Base-by-base conservation (phyloP, 768 basidiomycete genomes). In the Sarcomyxa edulis region DNA sequence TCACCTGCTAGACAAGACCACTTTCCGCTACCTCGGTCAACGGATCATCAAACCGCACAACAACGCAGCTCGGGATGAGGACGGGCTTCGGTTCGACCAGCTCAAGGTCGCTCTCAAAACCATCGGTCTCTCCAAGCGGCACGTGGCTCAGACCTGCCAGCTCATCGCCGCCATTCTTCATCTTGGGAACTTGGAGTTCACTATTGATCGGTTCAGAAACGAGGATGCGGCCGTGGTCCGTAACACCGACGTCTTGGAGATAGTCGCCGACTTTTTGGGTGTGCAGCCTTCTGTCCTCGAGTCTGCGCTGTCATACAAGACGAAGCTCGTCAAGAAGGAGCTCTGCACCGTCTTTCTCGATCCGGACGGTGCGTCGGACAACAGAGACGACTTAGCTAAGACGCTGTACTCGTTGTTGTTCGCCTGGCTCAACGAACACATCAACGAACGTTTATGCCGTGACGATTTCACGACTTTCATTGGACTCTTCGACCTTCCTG, bases 291-390 rank as follows among this genome's bases (percentile, higher is more conserved):
- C 71, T 3, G 78, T 77, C 0, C 72, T 98, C 11, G 93, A 95
- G 56, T 71, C 70, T 2, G 74, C 87, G 0, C 68, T 99, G 28
- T 88, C 91, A 0, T 95, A 93, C 76, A 88, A 84, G 64, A 93
- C 90, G 1, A 89, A 88, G 58, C 67, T 97, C 39, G 78, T 97
- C 54, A 87, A 91, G 59, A 96, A 93, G 65, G 94, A 98, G 61
- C 69, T 96, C n/a, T 96, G 92, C 60, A 96, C 93, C 0, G 83
- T 96, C 19, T 96, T 98, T 65, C 75, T 98, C 31, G 94, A 98
- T 55, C 81, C 88, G 0, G 94, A 98, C 53, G 89, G 88, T 37
- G 91, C 95, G 2, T 83, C 89, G 0, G 84, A 87, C 52, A 96
- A 97, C 49, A 71, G 94, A 31, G 95, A 98, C 53, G 91, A 95